phyloP scores from a whole-genome alignment of 1,139 yeast genomes.

The Candida sanyaensis region DNA sequence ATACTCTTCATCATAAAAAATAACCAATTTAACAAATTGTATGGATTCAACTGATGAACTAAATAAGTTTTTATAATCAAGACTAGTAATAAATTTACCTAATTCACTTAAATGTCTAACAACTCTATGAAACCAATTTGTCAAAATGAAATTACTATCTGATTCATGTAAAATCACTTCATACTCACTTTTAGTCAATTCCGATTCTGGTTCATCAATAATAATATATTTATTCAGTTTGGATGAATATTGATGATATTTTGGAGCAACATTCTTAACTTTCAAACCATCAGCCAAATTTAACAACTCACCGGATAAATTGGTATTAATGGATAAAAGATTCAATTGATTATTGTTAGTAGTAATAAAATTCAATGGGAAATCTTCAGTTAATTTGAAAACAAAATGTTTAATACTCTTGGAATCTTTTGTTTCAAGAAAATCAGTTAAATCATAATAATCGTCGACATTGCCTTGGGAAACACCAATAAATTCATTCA shows the following conservation, averaged over 20 bases:
- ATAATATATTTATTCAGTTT: constrained; percentile 14
- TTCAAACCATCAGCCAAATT: constrained; percentile 15
- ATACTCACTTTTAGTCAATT: constrained; percentile 27
- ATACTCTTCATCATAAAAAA: constrained; percentile 27
- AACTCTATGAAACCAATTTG: constrained; percentile 32
- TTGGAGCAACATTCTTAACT: constrained; percentile 8
- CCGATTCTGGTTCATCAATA: constrained; percentile 32
- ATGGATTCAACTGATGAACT: constrained; percentile 12
- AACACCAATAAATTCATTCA: constrained; percentile 19
- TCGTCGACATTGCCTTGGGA: constrained; percentile 12
- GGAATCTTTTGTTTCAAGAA: constrained; percentile 23
- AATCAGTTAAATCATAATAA: constrained; percentile 33
- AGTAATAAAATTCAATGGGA: constrained; percentile 13
- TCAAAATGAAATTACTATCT: constrained; percentile 23
- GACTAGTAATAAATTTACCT: constrained; percentile 27
- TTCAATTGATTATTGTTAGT: constrained; percentile 12
- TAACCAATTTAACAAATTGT: constrained; percentile 37
- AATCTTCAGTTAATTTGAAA: constrained; percentile 11
- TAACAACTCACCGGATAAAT: constrained; percentile 13
- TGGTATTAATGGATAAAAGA: constrained; percentile 9
- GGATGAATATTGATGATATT: constrained; percentile 11
- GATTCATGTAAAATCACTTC: constrained; percentile 35
- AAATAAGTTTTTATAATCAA: constrained; percentile 7
- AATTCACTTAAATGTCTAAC: constrained; percentile 38
- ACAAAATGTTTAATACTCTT: constrained; percentile 15